phyloP scores from a whole-genome alignment of 129 eudicot genomes.

The Silybum marianum region DNA sequence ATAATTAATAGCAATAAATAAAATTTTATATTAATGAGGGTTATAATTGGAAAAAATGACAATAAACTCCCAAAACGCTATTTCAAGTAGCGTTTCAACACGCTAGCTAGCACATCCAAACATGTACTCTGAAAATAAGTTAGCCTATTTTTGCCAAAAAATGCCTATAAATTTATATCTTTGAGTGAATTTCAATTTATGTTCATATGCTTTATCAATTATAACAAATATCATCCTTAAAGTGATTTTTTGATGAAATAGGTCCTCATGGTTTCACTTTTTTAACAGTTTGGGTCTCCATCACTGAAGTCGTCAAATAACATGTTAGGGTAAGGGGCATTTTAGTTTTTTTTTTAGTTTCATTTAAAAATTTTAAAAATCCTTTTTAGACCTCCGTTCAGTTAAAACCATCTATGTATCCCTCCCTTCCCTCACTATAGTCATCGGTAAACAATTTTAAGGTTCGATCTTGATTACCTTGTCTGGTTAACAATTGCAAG shows the following conservation, averaged over 20 bases:
- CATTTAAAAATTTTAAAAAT: not conserved
- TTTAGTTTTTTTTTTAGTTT: not conserved
- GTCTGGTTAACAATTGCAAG: not conserved
- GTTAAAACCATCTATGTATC: not conserved
- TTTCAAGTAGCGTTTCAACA: too few relatives aligned
- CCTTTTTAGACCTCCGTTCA: not conserved
- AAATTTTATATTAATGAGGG: too few relatives aligned
- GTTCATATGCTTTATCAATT: not conserved
- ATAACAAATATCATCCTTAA: not conserved
- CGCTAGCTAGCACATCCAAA: too few relatives aligned
- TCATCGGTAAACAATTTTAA: not conserved
- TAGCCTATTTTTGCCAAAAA: too few relatives aligned
- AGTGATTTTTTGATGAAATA: not conserved
- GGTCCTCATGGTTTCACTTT: not conserved
- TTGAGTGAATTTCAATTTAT: not conserved
- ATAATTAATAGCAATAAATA: too few relatives aligned
- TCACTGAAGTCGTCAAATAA: not conserved
- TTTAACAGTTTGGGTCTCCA: not conserved
- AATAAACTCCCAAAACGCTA: too few relatives aligned
- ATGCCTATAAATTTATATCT: not conserved
- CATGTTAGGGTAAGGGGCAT: not conserved
- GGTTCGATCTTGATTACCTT: not conserved
- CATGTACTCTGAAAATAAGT: too few relatives aligned
- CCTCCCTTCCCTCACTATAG: not conserved
- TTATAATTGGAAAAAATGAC: too few relatives aligned